These are phyloP conservation scores for Termitomyces sp. DNA, from an alignment of 768 basidiomycete species.

Conservation along the genomic window DNA sequence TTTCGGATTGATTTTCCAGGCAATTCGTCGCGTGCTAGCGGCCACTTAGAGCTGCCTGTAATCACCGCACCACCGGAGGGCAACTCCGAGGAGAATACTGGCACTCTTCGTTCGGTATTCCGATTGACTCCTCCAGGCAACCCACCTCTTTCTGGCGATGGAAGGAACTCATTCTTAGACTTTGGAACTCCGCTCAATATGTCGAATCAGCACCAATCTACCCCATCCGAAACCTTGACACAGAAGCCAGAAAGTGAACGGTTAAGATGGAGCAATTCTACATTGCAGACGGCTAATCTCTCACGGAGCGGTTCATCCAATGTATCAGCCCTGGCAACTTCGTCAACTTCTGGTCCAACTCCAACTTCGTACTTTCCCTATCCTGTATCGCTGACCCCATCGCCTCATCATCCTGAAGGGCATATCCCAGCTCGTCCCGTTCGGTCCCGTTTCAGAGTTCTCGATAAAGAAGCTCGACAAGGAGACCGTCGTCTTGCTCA, in stretches of 20 bases:
- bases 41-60: constrained; percentile 12
- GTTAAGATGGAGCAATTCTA: constrained; percentile 38
- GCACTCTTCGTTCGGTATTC: constrained; percentile 13
- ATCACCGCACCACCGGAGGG: background rate
- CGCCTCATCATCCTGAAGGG: constrained; percentile 28
- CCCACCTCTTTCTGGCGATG: constrained; percentile 12
- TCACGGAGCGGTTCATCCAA: constrained; percentile 10
- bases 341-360: constrained; percentile 13
- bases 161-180: constrained; percentile 33
- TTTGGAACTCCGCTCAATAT: constrained; percentile 27
- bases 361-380: constrained; percentile 35
- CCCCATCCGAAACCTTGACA: constrained; percentile 9
- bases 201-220: constrained; percentile 19
- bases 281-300: constrained; percentile 4
- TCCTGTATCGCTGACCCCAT: constrained; percentile 40
- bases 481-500: constrained; percentile 25
- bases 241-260: constrained; percentile 7
- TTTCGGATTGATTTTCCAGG: constrained; percentile 9
- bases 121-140: constrained; percentile 23
- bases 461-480: constrained; percentile 17
- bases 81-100: constrained; percentile 14
- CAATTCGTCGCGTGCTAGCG: background rate
- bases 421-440: constrained; percentile 6
- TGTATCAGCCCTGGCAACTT: constrained; percentile 9
- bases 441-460: background rate